Conservation (phyloP, 2,329 filamentous ascomycete genomes). For the Rugonectria rugulosa region DNA sequence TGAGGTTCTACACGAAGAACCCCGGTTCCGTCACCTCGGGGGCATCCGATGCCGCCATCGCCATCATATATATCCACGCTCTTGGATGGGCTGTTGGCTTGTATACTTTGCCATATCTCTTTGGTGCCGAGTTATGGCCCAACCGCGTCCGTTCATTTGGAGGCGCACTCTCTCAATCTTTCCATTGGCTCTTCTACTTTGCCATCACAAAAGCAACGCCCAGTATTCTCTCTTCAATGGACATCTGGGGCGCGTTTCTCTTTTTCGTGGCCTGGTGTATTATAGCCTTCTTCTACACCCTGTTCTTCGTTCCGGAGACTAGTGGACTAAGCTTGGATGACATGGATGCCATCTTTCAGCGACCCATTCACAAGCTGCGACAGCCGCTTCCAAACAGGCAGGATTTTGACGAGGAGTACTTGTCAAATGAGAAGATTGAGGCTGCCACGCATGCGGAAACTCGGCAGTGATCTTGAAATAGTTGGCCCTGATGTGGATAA, state of each 20-base stretch:
- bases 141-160: conserved; percentile 55
- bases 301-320: conserved; percentile 48
- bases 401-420: background rate
- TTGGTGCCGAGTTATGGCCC: conserved; percentile 52
- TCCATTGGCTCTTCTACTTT: conserved; percentile 48
- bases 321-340: conserved; percentile 47
- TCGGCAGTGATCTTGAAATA: no score
- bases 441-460: no score
- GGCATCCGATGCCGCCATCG: conserved; percentile 14
- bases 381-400: background rate
- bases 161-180: conserved; percentile 42
- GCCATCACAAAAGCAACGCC: conserved; percentile 45
- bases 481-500: no score
- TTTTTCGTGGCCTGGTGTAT: conserved; percentile 47
- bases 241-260: conserved; percentile 51
- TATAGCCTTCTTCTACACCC: conserved; percentile 46
- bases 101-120: conserved; percentile 29
- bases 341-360: conserved; percentile 46
- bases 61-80: conserved; percentile 25
- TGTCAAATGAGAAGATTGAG: conserved; percentile 1
- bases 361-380: conserved; percentile 18
- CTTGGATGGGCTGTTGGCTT: conserved; percentile 29
- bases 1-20: background rate
- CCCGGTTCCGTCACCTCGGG: background rate
- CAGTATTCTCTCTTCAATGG: conserved; percentile 40